These are phyloP conservation scores for Cyclotella sp. DNA, from an alignment of 108 stramenopile genomes.

Conservation along the genomic window DNA sequence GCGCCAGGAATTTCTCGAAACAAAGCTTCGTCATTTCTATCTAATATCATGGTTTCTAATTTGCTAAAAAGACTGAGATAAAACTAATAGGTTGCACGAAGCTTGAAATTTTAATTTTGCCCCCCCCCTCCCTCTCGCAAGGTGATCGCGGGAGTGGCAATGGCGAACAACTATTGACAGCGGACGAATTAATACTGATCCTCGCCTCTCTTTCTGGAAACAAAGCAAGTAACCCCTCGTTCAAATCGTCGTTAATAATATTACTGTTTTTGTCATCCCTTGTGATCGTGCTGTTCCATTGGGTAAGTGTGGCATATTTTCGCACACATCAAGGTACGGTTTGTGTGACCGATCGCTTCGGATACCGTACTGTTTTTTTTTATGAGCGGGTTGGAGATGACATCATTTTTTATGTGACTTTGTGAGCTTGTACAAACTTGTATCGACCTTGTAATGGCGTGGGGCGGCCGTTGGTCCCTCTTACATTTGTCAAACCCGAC, in stretches of 20 bases:
- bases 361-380: too few species aligned
- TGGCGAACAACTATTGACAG: not conserved
- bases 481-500: too few species aligned
- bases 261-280: not conserved
- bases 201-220: not conserved
- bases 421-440: too few species aligned
- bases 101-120: not conserved
- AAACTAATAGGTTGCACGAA: not conserved
- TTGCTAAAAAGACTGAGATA: not conserved
- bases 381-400: too few species aligned
- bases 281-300: not conserved
- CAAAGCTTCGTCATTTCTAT: not conserved
- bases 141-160: not conserved
- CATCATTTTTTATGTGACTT: too few species aligned
- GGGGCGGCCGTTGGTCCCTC: too few species aligned
- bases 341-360: too few species aligned
- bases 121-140: not conserved
- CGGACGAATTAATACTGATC: not conserved
- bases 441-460: too few species aligned
- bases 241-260: not conserved
- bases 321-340: too few species aligned
- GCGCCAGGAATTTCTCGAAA: not conserved
- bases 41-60: not conserved
- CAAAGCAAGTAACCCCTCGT: constrained; percentile 11
- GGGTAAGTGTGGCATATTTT: constrained; percentile 4